These are phyloP conservation scores for Globisporangium emineosum DNA, from an alignment of 352 stramenopile species.

Conservation along the genomic window DNA sequence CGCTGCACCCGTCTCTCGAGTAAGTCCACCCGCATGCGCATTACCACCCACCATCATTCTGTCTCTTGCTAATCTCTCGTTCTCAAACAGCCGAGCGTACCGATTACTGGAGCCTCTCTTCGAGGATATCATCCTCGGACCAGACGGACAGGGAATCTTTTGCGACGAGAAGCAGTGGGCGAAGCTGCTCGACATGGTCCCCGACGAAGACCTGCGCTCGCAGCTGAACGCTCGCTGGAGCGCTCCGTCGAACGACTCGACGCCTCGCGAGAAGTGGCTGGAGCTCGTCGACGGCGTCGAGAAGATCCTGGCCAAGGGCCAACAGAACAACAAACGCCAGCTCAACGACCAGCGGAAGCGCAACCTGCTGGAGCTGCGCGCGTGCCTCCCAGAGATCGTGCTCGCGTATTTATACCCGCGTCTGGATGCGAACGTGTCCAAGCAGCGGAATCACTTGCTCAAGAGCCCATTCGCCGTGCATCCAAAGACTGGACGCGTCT, in stretches of 20 bases:
- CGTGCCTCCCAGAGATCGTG: constrained; percentile 95
- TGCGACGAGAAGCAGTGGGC: constrained; percentile 83
- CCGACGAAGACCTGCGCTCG: constrained; percentile 81
- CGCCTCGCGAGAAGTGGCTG: constrained; percentile 88
- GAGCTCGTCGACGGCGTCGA: constrained; percentile 72
- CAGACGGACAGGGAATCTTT: constrained; percentile 92
- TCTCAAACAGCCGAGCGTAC: constrained; percentile 77
- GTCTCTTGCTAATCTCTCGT: background rate
- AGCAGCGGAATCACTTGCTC: constrained; percentile 99
- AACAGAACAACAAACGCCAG: constrained; percentile 44
- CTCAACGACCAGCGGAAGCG: constrained; percentile 62
- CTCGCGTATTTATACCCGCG: constrained; percentile 96
- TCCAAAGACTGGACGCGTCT: constrained; percentile 97
- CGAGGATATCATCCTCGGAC: constrained; percentile 84
- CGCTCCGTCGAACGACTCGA: constrained; percentile 38
- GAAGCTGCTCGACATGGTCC: constrained; percentile 93
- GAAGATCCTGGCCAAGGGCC: constrained; percentile 55
- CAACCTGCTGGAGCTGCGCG: constrained; percentile 65
- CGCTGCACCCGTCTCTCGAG: constrained; percentile 93
- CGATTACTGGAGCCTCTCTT: constrained; percentile 95
- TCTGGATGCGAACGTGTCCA: constrained; percentile 99
- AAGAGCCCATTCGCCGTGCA: constrained; percentile 99
- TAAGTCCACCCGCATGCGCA: constrained; percentile 22
- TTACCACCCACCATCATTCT: background rate
- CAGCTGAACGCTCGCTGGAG: constrained; percentile 65